Evolutionary conservation across 2,329 filamentous ascomycete species (phyloP).

Genomic region (Aspergillus sp.): DNA sequence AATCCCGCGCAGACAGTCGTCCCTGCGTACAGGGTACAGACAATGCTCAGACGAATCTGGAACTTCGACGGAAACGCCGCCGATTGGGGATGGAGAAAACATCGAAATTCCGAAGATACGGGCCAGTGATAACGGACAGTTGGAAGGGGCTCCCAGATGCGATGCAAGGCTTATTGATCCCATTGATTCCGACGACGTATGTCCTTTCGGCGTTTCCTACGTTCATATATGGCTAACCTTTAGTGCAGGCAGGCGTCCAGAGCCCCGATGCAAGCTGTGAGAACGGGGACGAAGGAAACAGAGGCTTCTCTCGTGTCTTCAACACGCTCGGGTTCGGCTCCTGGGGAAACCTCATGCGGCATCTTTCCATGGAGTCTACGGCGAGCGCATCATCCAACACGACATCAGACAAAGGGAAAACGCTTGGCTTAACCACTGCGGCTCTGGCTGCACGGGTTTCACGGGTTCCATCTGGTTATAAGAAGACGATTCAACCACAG

Average conservation of each 20-base stretch:
- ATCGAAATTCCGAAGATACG: constrained; percentile 17
- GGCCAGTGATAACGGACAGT: neutral
- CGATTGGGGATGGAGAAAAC: constrained; percentile 10
- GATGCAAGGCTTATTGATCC: constrained; percentile 1
- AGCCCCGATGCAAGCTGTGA: too few species aligned
- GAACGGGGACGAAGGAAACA: too few species aligned
- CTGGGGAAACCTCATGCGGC: too few species aligned
- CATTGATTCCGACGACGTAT: too few species aligned
- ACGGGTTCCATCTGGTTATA: neutral
- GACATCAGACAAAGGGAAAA: too few species aligned
- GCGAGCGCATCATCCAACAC: too few species aligned
- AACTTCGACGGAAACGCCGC: constrained; percentile 16
- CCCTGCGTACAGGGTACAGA: constrained; percentile 9
- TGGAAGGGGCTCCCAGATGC: neutral
- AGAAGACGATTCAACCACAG: neutral
- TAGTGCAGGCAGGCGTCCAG: neutral
- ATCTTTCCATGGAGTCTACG: too few species aligned
- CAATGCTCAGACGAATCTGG: constrained; percentile 8
- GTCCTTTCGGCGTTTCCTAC: too few species aligned
- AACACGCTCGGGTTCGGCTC: too few species aligned
- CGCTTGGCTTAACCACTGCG: too few species aligned
- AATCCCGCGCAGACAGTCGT: constrained; percentile 21
- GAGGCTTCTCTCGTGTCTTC: too few species aligned
- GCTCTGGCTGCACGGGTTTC: neutral
- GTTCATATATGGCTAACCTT: neutral